Base-by-base conservation (phyloP, 129 eudicot genomes). In the Scalesia atractyloides region DNA sequence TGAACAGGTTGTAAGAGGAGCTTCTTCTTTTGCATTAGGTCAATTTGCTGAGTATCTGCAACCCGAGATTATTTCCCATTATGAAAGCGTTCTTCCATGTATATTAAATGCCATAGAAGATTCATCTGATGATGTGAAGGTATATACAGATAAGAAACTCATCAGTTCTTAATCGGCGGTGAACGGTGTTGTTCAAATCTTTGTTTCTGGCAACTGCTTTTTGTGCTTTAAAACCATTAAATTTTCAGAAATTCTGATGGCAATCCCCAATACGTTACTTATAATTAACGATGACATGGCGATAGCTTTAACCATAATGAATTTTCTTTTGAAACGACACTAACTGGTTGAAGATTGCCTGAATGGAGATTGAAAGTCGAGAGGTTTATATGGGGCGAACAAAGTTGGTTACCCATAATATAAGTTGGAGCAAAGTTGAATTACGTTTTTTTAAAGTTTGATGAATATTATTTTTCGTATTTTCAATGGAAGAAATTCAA, bases 31-130 rank as follows among this genome's bases (percentile, higher is more conserved):
- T 82, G 97, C 98, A 6, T 83, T 93, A 69, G 97, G 97, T 69
- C 98, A 93, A 59, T 93, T 93, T 81, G 95, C 98, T 9, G 98
- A 93, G 83, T 81, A 93, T 81, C 74, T 93, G 83, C 98, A 93
- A 83, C 98, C 98, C 66, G 98, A 93, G 86, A 93, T 93, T 63
- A 76, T 83, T 47, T 84, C 92, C 44, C 97, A 87, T 70, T 88
- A 93, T 79, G 96, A 87, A 78, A 93, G 84, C 70, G 95, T 93
- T 82, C 92, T 93, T 60, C 98, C 97, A 48, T 87, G 97, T 76
- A 88, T 93, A 46, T 71, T 93, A 69, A 87, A 75, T 73, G 96
- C 98, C 73, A 61, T 93, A 47, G 97, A 87, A 76, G 98, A 93
- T 83, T 75, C 84, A 66, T 93, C 98, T 63, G 92, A 87, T 81